These are phyloP conservation scores for Thinopyrum elongatum DNA, from an alignment of 176 grass and related monocot genomes.

Conservation along the genomic window DNA sequence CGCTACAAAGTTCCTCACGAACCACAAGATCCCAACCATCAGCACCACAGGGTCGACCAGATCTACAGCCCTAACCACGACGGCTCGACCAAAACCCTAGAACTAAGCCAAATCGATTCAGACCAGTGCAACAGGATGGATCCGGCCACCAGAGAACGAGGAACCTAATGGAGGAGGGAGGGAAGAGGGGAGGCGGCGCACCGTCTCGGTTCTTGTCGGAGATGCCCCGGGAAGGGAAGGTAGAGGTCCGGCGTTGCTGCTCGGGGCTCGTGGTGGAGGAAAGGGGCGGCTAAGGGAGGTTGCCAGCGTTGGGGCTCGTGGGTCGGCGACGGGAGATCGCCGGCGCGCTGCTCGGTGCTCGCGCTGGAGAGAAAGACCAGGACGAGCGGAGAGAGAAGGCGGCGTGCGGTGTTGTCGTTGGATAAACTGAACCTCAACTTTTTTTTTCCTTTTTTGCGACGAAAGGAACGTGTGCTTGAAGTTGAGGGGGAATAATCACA, in stretches of 20 bases:
- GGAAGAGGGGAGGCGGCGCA: neutral
- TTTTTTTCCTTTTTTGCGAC: neutral
- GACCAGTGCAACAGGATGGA: neutral
- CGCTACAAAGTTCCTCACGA: neutral
- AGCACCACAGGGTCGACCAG: neutral
- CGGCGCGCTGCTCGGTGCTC: neutral
- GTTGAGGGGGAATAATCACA: neutral
- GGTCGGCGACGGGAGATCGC: neutral
- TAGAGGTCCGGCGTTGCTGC: neutral
- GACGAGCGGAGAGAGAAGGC: neutral
- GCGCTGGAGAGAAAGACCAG: too few species aligned
- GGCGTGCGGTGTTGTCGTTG: neutral
- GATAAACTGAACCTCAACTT: neutral
- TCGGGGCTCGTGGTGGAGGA: neutral
- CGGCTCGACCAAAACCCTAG: neutral
- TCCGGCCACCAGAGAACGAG: neutral
- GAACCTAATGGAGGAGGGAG: neutral
- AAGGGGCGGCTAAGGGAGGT: neutral
- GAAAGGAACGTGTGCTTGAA: neutral
- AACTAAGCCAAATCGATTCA: neutral
- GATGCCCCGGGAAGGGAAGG: neutral
- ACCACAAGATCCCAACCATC: neutral
- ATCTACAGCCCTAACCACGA: neutral
- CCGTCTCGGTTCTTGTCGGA: neutral
- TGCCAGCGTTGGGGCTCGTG: neutral